Evolutionary conservation across 2,329 filamentous ascomycete species (phyloP), one percentile per base, ranked within the genome.

Genomic region (Alternaria angustiovoidea): DNA sequence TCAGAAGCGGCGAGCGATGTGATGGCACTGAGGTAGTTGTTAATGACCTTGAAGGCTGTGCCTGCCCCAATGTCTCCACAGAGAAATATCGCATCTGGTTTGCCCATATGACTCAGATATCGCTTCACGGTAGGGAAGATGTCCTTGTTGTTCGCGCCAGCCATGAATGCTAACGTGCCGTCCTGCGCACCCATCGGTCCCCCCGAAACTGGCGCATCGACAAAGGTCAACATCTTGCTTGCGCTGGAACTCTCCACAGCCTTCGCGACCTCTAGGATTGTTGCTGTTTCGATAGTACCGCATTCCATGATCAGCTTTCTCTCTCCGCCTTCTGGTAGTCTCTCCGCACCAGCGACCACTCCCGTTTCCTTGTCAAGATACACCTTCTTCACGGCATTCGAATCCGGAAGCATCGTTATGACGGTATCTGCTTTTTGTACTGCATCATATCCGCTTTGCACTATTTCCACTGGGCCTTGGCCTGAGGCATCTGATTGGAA

Each of bases 171-270:
- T 61, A 98, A 81, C 0, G 92, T 93, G 20, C 90, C 94, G 6
- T 93, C 92, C 3, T 88, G 84, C 11, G 94, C 94, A 38, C 94
- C 94, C 12, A 97, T 93, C 0, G 97, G 93, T 32, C 94, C 94
- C 46, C 94, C 94, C 0, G 94, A 97, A 87, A 98, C 96, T 43
- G 94, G 94, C 4, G 94, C 94, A 75, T 98, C 95, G 56, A 97
- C 89, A 70, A 97, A 97, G 82, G 62, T 91, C 89, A 76, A 88
- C 84, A 2, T 86, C 81, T 1, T 86, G 85, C 16, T 85, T 3
- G 73, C 69, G 2, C 66, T 57, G 5, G 64, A 63, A 34, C 74
- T 72, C 8, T 82, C 84, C 1, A 95, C 88, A 11, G 86, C 84
- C 62, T 87, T 85, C n/a, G 93, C 92, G 5, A 97, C 89, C 66